Evolutionary conservation across 108 stramenopile genomes (phyloP), one percentile per base, ranked within the genome.

Genomic region (Cyclostephanos tholiformis): DNA sequence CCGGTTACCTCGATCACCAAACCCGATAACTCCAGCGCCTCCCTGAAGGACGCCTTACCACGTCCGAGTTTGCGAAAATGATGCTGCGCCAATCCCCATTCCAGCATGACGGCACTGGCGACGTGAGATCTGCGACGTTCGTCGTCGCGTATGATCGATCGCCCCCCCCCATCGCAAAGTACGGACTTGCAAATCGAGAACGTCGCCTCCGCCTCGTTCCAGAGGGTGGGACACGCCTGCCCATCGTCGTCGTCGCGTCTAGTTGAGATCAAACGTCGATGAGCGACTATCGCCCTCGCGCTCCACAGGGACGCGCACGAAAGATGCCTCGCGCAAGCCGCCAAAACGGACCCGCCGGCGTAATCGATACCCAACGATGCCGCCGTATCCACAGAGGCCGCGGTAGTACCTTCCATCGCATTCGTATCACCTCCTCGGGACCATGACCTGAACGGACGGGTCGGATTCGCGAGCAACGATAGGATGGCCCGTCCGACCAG

Each of bases 51-150:
- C 6, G 63, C 41, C 71, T 87, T 89, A 12, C 85, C 88, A 41
- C 83, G 80, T 50, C 85, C 80, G 32, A 17, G 32, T 48, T 66
- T 77, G 19, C 90, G 67, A 74, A 97, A 97, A 68, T 96, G 88
- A 76, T 96, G 90, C 22, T 91, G 71, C 27, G 95, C 95, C 65
- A 98, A 76, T 8, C 97, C 97, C 75, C 82, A 89, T 78, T 98
- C 97, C 48, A 96, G 76, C 82, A 85, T 84, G 19, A 93, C 79
- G 38, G 65, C 76, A 26, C 85, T 76, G 27, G 72, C 75, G 58
- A 70, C 36, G 56, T 63, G 55, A 32, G 52, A 58, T 17, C 66
- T 60, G 9, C 64, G 69, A 46, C 65, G 44, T 13, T 73, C 59
- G 38, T 66, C 66, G 20, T 59, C 46, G 44, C 63, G 72, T 0